Conservation (phyloP, 345 rosid species). For the Moringa oleifera region DNA sequence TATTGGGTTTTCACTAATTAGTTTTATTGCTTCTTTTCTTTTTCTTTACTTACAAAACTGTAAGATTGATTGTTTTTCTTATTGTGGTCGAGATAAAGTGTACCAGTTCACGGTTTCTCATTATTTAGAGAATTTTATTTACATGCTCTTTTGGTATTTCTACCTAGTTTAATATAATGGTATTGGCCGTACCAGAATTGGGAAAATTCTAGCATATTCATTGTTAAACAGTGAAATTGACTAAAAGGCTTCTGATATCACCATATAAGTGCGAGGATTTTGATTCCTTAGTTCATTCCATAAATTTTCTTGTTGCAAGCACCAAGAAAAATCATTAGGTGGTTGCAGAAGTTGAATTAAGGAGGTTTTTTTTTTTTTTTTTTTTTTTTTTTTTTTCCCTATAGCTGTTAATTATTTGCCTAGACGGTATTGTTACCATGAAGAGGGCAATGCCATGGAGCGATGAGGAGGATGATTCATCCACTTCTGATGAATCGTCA, state of each 20-base stretch:
- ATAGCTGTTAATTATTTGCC: neutral
- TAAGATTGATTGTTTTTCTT: neutral
- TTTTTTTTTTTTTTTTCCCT: too few species aligned
- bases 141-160: too few species aligned
- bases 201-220: too few species aligned
- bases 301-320: neutral
- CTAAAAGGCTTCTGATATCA: neutral
- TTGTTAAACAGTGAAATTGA: too few species aligned
- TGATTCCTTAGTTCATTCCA: neutral
- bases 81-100: neutral
- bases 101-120: neutral
- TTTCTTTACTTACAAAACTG: too few species aligned
- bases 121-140: too few species aligned
- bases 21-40: too few species aligned
- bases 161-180: too few species aligned
- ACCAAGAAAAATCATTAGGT: neutral
- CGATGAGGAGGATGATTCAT: slow-evolving; percentile 35
- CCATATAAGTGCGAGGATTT: neutral
- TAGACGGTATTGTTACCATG: slow-evolving; percentile 19
- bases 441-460: slow-evolving; percentile 58
- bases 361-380: too few species aligned
- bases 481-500: slow-evolving; percentile 34
- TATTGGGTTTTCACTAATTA: too few species aligned
- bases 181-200: too few species aligned
- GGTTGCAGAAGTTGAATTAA: too few species aligned